Base-by-base conservation (phyloP, 805 yeast species). In the Sugiyamaella floridensis region DNA sequence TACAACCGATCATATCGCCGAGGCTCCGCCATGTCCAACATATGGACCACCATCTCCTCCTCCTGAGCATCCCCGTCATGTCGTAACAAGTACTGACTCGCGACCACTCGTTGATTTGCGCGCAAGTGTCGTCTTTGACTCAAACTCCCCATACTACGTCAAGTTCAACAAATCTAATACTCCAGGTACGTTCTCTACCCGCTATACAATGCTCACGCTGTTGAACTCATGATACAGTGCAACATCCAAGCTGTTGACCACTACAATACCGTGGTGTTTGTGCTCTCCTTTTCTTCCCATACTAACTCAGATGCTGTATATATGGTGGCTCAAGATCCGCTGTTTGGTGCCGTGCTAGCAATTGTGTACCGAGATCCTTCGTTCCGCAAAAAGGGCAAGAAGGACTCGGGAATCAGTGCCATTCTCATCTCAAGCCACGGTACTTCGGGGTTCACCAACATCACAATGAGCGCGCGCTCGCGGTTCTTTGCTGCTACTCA, bases 401-500 rank as follows among this genome's bases (percentile, higher is more conserved):
- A 45, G 29, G 55, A 56, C 20, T 45, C 48, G 32, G 48, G 48
- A 41, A 63, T 68, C 26, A 61, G 67, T 16, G 65, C 67, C 1
- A 55, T 70, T 12, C 56, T 70, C 10, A 51, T 70, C 12, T 65
- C 70, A 20, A 51, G 66, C 52, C 82, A 81, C 56, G 98, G 97
- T 0, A 76, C 80, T 40, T 73, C 84, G 2, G 74, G 78, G 28
- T 79, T 79, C 59, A 74, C 76, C 29, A 74, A 82, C 18, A 68
- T 89, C 61, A 79, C 86, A 2, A 65, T 86, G 10, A 77, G 76
- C 44, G 62, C 72, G 0, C 69, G 76, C 45, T 87, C 96, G 1
- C 75, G 85, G 48, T 92, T 81, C 65, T 87, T 78, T 70, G 89
- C 86, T 1, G 93, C 96, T 1, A 79, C 90, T 58, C 79, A 82